Evolutionary conservation across 2,329 filamentous ascomycete genomes (phyloP).

Genomic region (Zymoseptoria pseudotritici): DNA sequence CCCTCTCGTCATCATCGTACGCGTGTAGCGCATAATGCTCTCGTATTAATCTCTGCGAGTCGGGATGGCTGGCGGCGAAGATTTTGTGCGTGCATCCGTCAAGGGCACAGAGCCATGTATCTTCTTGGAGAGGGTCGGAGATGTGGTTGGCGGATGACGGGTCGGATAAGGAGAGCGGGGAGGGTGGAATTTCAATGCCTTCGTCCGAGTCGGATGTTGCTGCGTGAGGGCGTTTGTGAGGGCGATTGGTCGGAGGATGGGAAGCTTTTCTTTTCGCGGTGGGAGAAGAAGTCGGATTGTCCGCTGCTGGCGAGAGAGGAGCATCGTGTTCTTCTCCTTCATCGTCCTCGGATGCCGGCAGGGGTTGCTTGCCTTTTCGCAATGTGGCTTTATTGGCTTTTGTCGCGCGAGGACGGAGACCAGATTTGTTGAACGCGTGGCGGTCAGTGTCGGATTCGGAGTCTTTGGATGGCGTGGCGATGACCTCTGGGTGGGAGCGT

Average conservation of each 20-base stretch:
- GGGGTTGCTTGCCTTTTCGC: slow-evolving; percentile 22
- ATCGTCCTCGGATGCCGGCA: slow-evolving; percentile 18
- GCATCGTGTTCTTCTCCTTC: slow-evolving; percentile 17
- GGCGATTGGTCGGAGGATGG: slow-evolving; percentile 1
- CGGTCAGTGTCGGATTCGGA: slow-evolving; percentile 18
- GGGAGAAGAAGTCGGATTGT: slow-evolving; percentile 13
- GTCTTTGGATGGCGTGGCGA: slow-evolving; percentile 14
- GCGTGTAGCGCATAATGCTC: slow-evolving; percentile 57
- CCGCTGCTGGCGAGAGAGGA: neutral
- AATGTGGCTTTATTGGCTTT: slow-evolving; percentile 22
- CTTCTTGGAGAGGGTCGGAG: slow-evolving; percentile 29
- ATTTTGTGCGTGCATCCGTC: slow-evolving; percentile 59
- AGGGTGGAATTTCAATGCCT: slow-evolving; percentile 29
- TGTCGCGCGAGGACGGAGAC: slow-evolving; percentile 26
- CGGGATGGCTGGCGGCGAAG: slow-evolving; percentile 51
- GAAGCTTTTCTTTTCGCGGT: slow-evolving; percentile 13
- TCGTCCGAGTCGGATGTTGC: slow-evolving; percentile 20
- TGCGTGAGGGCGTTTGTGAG: slow-evolving; percentile 17
- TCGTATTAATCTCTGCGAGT: slow-evolving; percentile 50
- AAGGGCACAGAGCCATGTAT: slow-evolving; percentile 60
- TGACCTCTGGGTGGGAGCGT: slow-evolving; percentile 4
- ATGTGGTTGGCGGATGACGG: neutral
- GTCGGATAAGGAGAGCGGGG: slow-evolving; percentile 13
- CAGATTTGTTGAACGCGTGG: slow-evolving; percentile 23
- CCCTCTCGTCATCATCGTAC: slow-evolving; percentile 44